Conservation (phyloP, 345 rosid species). For the Hibiscus tridactylites region DNA sequence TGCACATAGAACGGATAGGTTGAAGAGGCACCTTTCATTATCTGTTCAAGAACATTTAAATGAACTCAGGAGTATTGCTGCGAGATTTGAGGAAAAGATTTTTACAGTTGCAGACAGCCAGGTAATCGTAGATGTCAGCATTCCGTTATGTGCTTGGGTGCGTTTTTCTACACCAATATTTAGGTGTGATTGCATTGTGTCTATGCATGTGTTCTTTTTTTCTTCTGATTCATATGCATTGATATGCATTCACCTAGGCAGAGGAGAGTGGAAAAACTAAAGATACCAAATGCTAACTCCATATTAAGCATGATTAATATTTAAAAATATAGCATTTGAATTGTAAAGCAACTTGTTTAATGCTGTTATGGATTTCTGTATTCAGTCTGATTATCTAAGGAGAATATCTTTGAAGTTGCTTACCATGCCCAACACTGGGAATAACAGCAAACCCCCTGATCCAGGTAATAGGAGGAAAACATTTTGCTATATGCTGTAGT, state of each 20-base stretch:
- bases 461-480: conserved; percentile 29
- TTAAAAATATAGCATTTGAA: neutral
- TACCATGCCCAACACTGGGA: conserved; percentile 27
- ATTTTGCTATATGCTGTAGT: neutral
- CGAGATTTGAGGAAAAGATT: conserved; percentile 74
- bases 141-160: too few relatives aligned
- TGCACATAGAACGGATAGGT: conserved; percentile 47
- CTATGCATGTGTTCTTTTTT: too few relatives aligned
- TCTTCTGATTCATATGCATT: too few relatives aligned
- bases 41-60: conserved; percentile 59
- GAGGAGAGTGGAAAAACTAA: neutral
- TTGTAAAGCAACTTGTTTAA: neutral
- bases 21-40: conserved; percentile 13
- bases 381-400: conserved; percentile 57
- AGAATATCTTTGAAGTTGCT: conserved; percentile 47
- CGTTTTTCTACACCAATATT: too few relatives aligned
- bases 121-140: conserved; percentile 28
- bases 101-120: conserved; percentile 51
- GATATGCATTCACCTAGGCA: too few relatives aligned
- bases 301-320: neutral
- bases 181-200: too few relatives aligned
- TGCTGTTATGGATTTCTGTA: neutral
- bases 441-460: conserved; percentile 33
- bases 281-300: neutral
- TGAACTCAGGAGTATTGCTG: conserved; percentile 67